These are phyloP conservation scores for Colletotrichum tropicicola DNA, from an alignment of 2,329 filamentous ascomycete species.

Conservation along the genomic window DNA sequence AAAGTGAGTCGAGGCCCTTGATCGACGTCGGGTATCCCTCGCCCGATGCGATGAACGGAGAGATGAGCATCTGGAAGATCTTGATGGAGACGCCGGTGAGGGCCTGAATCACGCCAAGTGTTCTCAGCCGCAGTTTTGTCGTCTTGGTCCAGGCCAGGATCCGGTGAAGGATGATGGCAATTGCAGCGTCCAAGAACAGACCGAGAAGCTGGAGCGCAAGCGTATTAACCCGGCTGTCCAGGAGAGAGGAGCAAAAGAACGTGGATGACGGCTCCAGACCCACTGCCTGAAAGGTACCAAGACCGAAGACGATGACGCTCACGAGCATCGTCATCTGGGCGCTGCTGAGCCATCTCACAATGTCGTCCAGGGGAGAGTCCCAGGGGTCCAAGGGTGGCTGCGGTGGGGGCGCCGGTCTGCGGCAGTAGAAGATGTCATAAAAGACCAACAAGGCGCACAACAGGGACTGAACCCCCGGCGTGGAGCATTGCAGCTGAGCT, in stretches of 20 bases:
- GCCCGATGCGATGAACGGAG: conserved; percentile 37
- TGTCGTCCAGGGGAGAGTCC: conserved; percentile 56
- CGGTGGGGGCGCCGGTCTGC: conserved; percentile 35
- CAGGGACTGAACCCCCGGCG: conserved; percentile 58
- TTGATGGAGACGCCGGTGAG: conserved; percentile 49
- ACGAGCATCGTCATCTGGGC: conserved; percentile 48
- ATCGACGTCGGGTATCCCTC: conserved; percentile 32
- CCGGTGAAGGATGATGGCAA: conserved; percentile 60
- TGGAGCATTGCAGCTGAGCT: conserved; percentile 59
- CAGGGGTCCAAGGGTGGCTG: conserved; percentile 56
- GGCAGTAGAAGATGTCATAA: conserved; percentile 54
- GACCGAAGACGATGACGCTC: conserved; percentile 48
- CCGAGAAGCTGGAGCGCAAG: conserved; percentile 54
- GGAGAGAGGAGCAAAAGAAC: conserved; percentile 57
- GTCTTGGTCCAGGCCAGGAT: conserved; percentile 60
- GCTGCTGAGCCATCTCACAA: conserved; percentile 55
- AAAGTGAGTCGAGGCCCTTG: conserved; percentile 52
- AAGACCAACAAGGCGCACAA: conserved; percentile 53
- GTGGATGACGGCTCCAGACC: conserved; percentile 54
- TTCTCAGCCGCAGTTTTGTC: conserved; percentile 54
- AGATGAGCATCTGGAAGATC: conserved; percentile 45
- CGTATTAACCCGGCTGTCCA: conserved; percentile 48
- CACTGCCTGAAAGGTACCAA: conserved; percentile 51
- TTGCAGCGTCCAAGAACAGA: conserved; percentile 54
- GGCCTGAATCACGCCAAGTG: conserved; percentile 52